Percentiles rank a stretch among this genome's conserved stretches.
Conservation (phyloP, 345 rosid genomes). For the Eucalyptus tenuipes region DNA sequence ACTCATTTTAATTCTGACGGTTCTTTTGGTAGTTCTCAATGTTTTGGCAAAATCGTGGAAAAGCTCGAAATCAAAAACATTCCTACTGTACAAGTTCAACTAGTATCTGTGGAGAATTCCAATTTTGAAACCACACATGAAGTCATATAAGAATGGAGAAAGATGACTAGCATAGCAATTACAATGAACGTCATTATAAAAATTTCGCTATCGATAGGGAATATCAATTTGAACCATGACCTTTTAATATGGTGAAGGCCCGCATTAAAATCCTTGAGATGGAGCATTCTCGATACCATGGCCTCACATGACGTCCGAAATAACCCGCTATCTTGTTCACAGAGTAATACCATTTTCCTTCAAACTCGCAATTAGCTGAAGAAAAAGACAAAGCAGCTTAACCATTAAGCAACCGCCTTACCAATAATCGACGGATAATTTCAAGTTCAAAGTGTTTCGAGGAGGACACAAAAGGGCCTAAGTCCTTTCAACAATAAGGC, state of each 20-base stretch:
- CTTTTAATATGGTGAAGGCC: not conserved
- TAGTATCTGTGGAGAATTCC: not conserved
- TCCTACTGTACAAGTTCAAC: not conserved
- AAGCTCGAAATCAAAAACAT: not conserved
- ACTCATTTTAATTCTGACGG: not conserved
- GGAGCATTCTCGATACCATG: not conserved
- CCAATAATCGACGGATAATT: not conserved
- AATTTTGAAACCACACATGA: not conserved
- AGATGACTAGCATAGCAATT: no score
- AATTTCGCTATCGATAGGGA: not conserved
- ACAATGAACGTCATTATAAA: not conserved
- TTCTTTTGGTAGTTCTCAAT: not conserved
- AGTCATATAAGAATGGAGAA: not conserved
- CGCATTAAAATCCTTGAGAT: not conserved
- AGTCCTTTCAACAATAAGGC: not conserved
- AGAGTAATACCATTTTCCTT: not conserved
- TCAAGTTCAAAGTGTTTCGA: not conserved
- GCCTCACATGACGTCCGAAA: not conserved
- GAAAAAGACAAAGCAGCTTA: not conserved
- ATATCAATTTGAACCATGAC: not conserved
- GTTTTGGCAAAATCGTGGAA: not conserved
- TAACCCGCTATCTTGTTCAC: not conserved
- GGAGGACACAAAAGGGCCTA: no score
- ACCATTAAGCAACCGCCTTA: not conserved
- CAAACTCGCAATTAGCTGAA: not conserved